Conservation (phyloP, 163 green algal species). For the Prototheca cutis region DNA sequence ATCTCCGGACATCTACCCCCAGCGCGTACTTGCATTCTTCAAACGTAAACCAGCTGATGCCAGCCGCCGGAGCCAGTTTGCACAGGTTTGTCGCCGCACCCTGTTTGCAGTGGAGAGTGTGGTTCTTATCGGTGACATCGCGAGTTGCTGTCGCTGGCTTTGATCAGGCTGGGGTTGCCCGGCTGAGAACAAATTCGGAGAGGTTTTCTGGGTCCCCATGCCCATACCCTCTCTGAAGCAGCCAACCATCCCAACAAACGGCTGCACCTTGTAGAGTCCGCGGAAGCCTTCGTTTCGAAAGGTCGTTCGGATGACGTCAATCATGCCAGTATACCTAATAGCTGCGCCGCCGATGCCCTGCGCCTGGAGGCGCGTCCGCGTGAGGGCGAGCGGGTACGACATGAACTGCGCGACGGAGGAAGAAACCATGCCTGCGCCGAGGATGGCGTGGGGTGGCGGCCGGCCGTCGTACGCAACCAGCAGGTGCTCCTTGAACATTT, state of each 20-base stretch:
- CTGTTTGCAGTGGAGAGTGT: conserved; percentile 25
- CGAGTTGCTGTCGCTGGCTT: too few relatives aligned
- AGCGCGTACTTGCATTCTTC: conserved; percentile 68
- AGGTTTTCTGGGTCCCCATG: too few relatives aligned
- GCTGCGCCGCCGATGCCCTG: conserved; percentile 45
- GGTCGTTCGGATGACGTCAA: conserved; percentile 62
- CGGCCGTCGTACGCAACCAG: conserved; percentile 54
- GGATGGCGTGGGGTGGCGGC: conserved; percentile 47
- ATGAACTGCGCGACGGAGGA: conserved; percentile 68
- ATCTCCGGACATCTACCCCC: conserved; percentile 41
- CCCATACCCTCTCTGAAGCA: too few relatives aligned
- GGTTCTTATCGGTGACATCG: too few relatives aligned
- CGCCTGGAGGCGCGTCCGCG: conserved; percentile 67
- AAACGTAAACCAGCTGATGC: conserved; percentile 81
- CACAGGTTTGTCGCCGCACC: conserved; percentile 76
- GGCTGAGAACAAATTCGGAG: too few relatives aligned
- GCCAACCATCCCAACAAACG: too few relatives aligned
- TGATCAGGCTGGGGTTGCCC: too few relatives aligned
- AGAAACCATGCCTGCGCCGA: conserved; percentile 68
- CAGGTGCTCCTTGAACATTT: conserved; percentile 73
- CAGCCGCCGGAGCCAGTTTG: conserved; percentile 77
- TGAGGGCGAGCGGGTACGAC: conserved; percentile 73
- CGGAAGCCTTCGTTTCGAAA: conserved; percentile 54
- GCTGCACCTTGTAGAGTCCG: conserved; percentile 76
- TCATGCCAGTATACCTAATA: conserved; percentile 75